phyloP scores from a whole-genome alignment of 2,329 filamentous ascomycete species.

The Clarireedia homoeocarpa region DNA sequence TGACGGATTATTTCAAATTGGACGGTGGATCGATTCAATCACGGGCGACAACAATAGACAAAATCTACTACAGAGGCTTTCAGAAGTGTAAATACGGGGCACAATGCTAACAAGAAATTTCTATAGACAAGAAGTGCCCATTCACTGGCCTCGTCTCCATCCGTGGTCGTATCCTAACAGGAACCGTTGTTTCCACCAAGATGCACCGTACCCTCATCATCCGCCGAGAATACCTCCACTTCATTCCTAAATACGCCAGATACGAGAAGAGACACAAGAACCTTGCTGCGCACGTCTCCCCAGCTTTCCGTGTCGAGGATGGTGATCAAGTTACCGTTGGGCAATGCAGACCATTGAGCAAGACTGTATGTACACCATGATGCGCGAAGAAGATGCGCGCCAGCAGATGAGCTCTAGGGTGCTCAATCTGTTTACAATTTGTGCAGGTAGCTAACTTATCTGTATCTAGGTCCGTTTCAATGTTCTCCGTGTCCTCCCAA shows the following conservation, averaged over 20 bases:
- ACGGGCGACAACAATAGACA: background rate
- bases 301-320: conserved; percentile 99
- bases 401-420: background rate
- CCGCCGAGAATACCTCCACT: conserved; percentile 99
- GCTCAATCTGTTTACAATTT: background rate
- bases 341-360: conserved; percentile 98
- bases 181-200: conserved; percentile 99
- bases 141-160: conserved; percentile 99
- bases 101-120: conserved; percentile 17
- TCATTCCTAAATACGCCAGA: conserved; percentile 98
- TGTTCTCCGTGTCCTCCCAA: conserved; percentile 95
- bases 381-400: background rate
- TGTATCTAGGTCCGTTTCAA: conserved; percentile 85
- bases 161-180: conserved; percentile 99
- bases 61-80: background rate
- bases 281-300: conserved; percentile 96
- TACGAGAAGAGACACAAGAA: conserved; percentile 99
- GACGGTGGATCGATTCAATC: background rate
- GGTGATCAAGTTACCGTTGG: conserved; percentile 99
- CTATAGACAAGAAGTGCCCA: conserved; percentile 98
- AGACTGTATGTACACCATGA: conserved; percentile 71
- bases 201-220: conserved; percentile 99
- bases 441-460: background rate
- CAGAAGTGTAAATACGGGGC: background rate
- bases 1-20: background rate